phyloP scores from a whole-genome alignment of 2,329 filamentous ascomycete genomes.

The Calonectria henricotiae region DNA sequence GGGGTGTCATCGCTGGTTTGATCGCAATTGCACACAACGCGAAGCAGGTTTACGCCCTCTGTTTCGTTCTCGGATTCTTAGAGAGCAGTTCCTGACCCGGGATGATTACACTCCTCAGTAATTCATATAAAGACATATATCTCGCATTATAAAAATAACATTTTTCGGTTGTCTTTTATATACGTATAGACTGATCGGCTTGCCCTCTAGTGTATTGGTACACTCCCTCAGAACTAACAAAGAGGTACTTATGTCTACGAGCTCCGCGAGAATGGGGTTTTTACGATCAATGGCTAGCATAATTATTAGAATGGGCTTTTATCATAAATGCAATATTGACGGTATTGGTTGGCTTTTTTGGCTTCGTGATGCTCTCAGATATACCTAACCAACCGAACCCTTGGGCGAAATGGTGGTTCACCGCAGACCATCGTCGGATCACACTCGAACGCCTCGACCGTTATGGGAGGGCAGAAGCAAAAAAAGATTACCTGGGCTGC shows the following conservation, averaged over 20 bases:
- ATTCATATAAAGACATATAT: neutral
- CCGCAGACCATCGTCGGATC: slow-evolving; percentile 47
- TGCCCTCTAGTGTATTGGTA: slow-evolving; percentile 36
- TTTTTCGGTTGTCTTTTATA: too few species aligned
- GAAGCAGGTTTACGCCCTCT: slow-evolving; percentile 57
- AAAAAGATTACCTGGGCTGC: slow-evolving; percentile 51
- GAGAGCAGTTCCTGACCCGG: slow-evolving; percentile 58
- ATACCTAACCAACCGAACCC: slow-evolving; percentile 41
- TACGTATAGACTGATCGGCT: neutral
- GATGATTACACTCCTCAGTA: slow-evolving; percentile 57
- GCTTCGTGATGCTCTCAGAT: slow-evolving; percentile 34
- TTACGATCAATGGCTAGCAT: neutral
- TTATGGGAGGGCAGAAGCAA: slow-evolving; percentile 42
- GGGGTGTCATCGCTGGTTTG: slow-evolving; percentile 49
- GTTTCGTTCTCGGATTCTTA: slow-evolving; percentile 61
- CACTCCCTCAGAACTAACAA: slow-evolving; percentile 36
- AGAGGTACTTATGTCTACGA: slow-evolving; percentile 14
- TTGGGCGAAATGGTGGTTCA: slow-evolving; percentile 54
- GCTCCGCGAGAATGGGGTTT: too few species aligned
- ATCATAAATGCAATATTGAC: slow-evolving; percentile 32
- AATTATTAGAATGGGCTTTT: slow-evolving; percentile 57
- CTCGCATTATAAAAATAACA: too few species aligned
- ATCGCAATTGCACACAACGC: slow-evolving; percentile 58
- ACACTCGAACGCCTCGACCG: slow-evolving; percentile 53
- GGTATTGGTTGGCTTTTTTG: slow-evolving; percentile 28